Conservation (phyloP, 108 stramenopile genomes). For the Asterionellopsis glacialis region DNA sequence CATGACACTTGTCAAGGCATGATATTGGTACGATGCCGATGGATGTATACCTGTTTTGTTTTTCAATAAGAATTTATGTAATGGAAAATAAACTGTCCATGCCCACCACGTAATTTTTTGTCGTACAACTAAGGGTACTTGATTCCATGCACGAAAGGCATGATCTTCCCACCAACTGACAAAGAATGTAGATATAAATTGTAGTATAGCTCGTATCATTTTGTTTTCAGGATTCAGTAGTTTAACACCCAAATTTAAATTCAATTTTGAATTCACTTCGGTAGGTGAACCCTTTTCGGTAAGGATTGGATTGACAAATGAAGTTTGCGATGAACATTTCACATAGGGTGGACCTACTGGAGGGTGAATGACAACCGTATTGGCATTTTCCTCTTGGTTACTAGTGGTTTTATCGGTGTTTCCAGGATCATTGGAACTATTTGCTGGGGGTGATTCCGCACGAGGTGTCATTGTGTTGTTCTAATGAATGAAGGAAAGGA, state of each 20-base stretch:
- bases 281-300: conserved; percentile 6
- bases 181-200: conserved; percentile 21
- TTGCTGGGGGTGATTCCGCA: too few species aligned
- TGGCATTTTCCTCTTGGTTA: too few species aligned
- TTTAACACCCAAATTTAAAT: conserved; percentile 59
- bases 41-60: conserved; percentile 55
- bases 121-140: conserved; percentile 38
- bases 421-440: too few species aligned
- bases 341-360: too few species aligned
- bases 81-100: conserved; percentile 61
- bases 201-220: conserved; percentile 11
- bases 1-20: conserved; percentile 64
- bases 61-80: conserved; percentile 49
- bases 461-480: too few species aligned
- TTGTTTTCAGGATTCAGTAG: conserved; percentile 38
- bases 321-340: too few species aligned
- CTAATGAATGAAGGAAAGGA: too few species aligned
- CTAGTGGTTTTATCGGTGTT: too few species aligned
- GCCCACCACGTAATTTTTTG: conserved; percentile 38
- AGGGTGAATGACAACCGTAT: too few species aligned
- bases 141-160: conserved; percentile 40
- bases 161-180: conserved; percentile 37
- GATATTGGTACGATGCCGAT: conserved; percentile 57
- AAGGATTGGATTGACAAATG: too few species aligned
- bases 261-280: conserved; percentile 40